Conservation (phyloP, 306 rosid genomes). For the Canavalia gladiata region DNA sequence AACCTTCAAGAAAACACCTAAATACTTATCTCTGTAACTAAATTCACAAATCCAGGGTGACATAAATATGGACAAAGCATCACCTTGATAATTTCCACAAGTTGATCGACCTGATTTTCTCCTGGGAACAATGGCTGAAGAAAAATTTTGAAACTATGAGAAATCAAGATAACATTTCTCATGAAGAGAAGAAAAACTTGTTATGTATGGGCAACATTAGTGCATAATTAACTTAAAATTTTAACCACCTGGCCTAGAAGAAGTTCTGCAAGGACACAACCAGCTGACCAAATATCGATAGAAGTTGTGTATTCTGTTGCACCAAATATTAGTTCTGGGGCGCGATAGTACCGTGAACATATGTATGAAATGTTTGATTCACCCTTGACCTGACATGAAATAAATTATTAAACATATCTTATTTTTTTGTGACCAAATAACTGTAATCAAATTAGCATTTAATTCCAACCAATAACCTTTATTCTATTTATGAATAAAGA, state of each 20-base stretch:
- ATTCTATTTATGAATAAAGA: constrained; percentile 27
- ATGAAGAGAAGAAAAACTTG: constrained; percentile 14
- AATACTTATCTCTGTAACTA: constrained; percentile 29
- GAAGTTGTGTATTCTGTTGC: constrained; percentile 93
- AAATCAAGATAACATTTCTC: constrained; percentile 31
- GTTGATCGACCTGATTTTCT: constrained; percentile 95
- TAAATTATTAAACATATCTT: constrained; percentile 18
- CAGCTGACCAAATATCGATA: constrained; percentile 98
- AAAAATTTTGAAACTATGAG: constrained; percentile 53
- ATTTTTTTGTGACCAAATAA: constrained; percentile 16
- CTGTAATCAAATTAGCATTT: constrained; percentile 35
- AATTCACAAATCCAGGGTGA: constrained; percentile 32
- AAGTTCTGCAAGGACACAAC: constrained; percentile 98
- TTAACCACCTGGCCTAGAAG: constrained; percentile 87
- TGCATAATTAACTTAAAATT: constrained; percentile 26
- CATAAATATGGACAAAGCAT: constrained; percentile 48
- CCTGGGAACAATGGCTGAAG: constrained; percentile 94
- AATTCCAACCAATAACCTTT: constrained; percentile 33
- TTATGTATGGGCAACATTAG: constrained; percentile 39
- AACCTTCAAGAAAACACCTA: constrained; percentile 65
- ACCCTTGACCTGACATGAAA: constrained; percentile 73
- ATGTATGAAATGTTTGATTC: constrained; percentile 93
- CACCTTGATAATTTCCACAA: constrained; percentile 97
- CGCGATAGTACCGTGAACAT: constrained; percentile 97
- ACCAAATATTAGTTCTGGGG: constrained; percentile 99